phyloP scores from a whole-genome alignment of 2,329 filamentous ascomycete genomes.

The Hypoxylon sp. region DNA sequence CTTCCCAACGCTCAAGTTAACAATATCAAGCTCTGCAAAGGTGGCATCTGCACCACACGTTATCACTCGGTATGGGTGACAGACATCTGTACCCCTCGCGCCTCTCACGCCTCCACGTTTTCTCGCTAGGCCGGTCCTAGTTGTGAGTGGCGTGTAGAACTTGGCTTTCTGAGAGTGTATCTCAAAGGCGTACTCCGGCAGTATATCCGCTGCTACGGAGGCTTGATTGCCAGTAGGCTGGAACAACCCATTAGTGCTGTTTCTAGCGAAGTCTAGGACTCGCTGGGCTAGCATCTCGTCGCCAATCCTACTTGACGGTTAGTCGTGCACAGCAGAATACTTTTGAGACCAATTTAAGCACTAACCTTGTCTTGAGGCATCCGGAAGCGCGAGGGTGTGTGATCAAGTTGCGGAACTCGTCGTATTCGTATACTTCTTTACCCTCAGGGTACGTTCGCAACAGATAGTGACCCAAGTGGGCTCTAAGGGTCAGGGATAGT shows the following conservation, averaged over 20 bases:
- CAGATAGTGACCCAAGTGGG: constrained; percentile 40
- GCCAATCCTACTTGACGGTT: constrained; percentile 39
- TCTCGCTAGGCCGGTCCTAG: constrained; percentile 8
- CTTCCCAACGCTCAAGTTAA: constrained; percentile 51
- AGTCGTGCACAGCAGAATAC: constrained; percentile 4
- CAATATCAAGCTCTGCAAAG: constrained; percentile 43
- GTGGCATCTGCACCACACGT: constrained; percentile 21
- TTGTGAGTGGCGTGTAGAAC: constrained; percentile 36
- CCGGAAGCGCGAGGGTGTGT: constrained; percentile 40
- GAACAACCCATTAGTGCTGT: constrained; percentile 32
- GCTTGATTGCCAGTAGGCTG: constrained; percentile 39
- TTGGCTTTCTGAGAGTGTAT: constrained; percentile 32
- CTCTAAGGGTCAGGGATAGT: constrained; percentile 29
- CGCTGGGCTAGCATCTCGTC: constrained; percentile 18
- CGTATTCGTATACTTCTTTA: constrained; percentile 28
- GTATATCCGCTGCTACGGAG: constrained; percentile 31
- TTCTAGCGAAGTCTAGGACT: constrained; percentile 38
- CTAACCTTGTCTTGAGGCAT: constrained; percentile 38
- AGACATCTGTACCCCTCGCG: constrained; percentile 8
- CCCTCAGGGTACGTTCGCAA: constrained; percentile 34
- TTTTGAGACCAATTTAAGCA: not conserved
- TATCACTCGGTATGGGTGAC: constrained; percentile 28
- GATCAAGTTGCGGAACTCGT: constrained; percentile 42
- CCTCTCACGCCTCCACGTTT: constrained; percentile 12
- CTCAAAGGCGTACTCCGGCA: constrained; percentile 44